Evolutionary conservation across 176 grass and related monocot genomes (phyloP), one percentile per base, ranked within the genome.

Genomic region (Avena insularis): DNA sequence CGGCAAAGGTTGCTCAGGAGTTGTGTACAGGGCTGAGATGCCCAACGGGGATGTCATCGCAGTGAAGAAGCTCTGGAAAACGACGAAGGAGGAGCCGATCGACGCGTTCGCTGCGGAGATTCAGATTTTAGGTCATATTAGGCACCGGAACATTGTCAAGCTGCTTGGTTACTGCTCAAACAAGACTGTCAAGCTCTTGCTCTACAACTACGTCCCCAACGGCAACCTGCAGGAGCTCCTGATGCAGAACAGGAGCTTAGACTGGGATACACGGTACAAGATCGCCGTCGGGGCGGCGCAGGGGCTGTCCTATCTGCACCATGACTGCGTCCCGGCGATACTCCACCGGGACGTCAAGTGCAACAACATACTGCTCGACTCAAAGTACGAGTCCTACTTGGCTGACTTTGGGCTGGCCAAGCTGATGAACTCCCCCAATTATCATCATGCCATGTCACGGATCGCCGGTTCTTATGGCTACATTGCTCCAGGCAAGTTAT

Each of bases 191-290:
- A 99, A 94, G 77, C 94, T 99, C 58, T 82, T 99, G 23, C 89
- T 99, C 63, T 99, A 99, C 90, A 99, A 99, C 85, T 99, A 99
- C 80, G 90, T 99, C 17, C 84, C 97, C 3, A 96, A 99, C 54
- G 97, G 97, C 33, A 99, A 99, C 53, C 76, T 99, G 80, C 92
- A 93, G 63, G 85, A 99, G 82, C 92, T 99, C 70, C 67, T 99
- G 58, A 86, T 81, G 50, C 94, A 91, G 27, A 99, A 94, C 79
- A 88, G 92, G 89, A 91, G 82, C 46, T 76, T 99, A 51, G 97
- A 96, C 85, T 99, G 97, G 97, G 92, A 96, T 48, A 99, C 87
- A 0, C 83, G 97, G 50, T 99, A 99, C 79, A 99, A 99, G 88
- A 93, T 99, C 1, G 87, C 92, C 0, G 82, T 96, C 2, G 92